Conservation (phyloP, 108 stramenopile genomes). For the Thalassiosira profunda region DNA sequence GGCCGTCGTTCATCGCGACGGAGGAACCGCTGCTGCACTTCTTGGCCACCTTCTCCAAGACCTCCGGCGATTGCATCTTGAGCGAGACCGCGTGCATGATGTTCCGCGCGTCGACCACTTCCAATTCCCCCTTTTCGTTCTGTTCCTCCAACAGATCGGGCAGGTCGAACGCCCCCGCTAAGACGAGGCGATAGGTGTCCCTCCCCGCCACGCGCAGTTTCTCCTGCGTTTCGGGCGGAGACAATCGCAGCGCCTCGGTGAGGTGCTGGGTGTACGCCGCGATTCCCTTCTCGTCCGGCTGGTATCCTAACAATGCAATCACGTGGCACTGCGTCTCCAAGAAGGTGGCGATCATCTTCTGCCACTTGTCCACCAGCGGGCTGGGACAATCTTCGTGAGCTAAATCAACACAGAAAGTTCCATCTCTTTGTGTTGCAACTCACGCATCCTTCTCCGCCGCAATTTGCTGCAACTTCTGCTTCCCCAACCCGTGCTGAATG, state of each 20-base stretch:
- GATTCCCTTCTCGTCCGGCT: slow-evolving; percentile 75
- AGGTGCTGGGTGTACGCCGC: slow-evolving; percentile 78
- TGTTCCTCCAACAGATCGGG: slow-evolving; percentile 38
- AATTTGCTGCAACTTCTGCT: slow-evolving; percentile 56
- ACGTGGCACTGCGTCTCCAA: slow-evolving; percentile 80
- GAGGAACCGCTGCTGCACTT: slow-evolving; percentile 32
- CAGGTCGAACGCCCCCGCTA: slow-evolving; percentile 70
- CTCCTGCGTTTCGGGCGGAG: slow-evolving; percentile 59
- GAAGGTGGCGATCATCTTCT: slow-evolving; percentile 86
- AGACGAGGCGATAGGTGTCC: slow-evolving; percentile 76
- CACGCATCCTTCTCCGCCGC: slow-evolving; percentile 28
- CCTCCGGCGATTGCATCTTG: slow-evolving; percentile 65
- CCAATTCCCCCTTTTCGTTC: slow-evolving; percentile 49
- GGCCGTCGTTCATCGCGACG: slow-evolving; percentile 30
- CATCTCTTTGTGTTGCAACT: no score
- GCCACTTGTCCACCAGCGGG: slow-evolving; percentile 78
- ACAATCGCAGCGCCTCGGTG: slow-evolving; percentile 38
- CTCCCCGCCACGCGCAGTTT: slow-evolving; percentile 53
- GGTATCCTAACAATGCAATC: slow-evolving; percentile 76
- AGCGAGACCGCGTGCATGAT: slow-evolving; percentile 84
- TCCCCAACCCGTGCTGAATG: slow-evolving; percentile 61
- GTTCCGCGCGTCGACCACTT: slow-evolving; percentile 82
- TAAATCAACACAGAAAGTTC: no score
- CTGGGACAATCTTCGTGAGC: no score
- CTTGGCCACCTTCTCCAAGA: slow-evolving; percentile 68